These are phyloP conservation scores for Polytrichum commune DNA, from an alignment of 225 moss, liverwort and hornwort species.

Conservation along the genomic window DNA sequence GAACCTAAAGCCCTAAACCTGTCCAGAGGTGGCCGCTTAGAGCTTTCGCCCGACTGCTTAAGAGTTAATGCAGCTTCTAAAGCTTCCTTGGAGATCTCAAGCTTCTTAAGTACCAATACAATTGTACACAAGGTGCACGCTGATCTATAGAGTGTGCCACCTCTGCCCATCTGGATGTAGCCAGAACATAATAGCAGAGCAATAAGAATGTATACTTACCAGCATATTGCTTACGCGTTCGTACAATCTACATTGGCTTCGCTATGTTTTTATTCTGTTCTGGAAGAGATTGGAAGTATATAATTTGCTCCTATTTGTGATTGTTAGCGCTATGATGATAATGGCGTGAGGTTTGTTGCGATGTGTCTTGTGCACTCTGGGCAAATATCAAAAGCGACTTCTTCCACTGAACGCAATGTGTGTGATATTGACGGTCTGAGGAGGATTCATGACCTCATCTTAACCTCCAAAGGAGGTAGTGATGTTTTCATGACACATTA, in stretches of 20 bases:
- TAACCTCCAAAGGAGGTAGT: slow-evolving; percentile 37
- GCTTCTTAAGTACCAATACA: slow-evolving; percentile 6
- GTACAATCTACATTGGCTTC: no score
- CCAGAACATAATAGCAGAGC: slow-evolving; percentile 18
- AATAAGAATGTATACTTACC: slow-evolving; percentile 25
- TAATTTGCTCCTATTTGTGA: no score
- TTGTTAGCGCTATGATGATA: no score
- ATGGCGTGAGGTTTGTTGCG: no score
- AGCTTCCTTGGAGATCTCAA: not conserved
- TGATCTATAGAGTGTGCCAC: slow-evolving; percentile 11
- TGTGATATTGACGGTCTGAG: no score
- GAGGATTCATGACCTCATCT: no score
- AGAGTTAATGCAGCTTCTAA: not conserved
- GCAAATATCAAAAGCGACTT: slow-evolving; percentile 14
- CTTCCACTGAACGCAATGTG: no score
- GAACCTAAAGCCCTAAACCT: no score
- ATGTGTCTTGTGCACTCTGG: slow-evolving; percentile 13
- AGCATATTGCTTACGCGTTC: slow-evolving; percentile 37
- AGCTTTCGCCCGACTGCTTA: slow-evolving; percentile 13
- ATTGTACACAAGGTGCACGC: slow-evolving; percentile 29
- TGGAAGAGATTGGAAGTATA: no score
- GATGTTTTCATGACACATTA: no score
- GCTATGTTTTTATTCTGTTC: no score
- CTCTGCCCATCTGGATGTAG: slow-evolving; percentile 18
- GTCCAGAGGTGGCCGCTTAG: slow-evolving; percentile 13